These are phyloP conservation scores for Cunninghamia lanceolata DNA, from an alignment of 75 land plant species.

Conservation along the genomic window DNA sequence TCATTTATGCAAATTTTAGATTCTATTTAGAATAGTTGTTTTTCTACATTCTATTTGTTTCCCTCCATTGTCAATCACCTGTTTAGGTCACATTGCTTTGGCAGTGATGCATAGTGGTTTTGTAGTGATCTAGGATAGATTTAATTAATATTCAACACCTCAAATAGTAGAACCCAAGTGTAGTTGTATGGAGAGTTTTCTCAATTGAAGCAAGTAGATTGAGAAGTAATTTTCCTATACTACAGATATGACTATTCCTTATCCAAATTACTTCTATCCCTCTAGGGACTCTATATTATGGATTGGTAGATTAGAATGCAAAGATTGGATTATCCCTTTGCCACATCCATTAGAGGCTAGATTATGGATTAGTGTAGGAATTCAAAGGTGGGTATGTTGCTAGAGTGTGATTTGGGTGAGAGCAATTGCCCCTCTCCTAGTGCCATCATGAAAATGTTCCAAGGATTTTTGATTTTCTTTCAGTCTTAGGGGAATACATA, in stretches of 20 bases:
- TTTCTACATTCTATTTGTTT: too few relatives aligned
- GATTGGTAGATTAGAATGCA: slow-evolving; percentile 79
- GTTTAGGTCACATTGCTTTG: too few relatives aligned
- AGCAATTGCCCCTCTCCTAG: slow-evolving; percentile 84
- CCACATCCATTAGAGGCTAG: slow-evolving; percentile 79
- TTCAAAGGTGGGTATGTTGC: slow-evolving; percentile 56
- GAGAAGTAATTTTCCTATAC: too few relatives aligned
- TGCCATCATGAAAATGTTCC: slow-evolving; percentile 86
- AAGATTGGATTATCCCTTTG: slow-evolving; percentile 43
- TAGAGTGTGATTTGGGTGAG: slow-evolving; percentile 83
- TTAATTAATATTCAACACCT: too few relatives aligned
- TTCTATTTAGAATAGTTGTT: too few relatives aligned
- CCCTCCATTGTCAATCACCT: too few relatives aligned
- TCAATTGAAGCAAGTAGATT: too few relatives aligned
- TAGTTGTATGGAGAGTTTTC: too few relatives aligned
- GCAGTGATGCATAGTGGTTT: too few relatives aligned
- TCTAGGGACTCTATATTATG: slow-evolving; percentile 65
- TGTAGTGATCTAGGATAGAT: too few relatives aligned
- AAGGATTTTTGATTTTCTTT: slow-evolving; percentile 80
- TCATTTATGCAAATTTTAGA: too few relatives aligned
- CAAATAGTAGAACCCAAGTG: too few relatives aligned
- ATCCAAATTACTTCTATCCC: slow-evolving; percentile 97
- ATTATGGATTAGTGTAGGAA: slow-evolving; percentile 78
- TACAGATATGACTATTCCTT: slow-evolving; percentile 93
- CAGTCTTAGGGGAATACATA: slow-evolving; percentile 95